Percentiles rank a stretch among this genome's conserved stretches.
phyloP scores from a whole-genome alignment of 2,329 filamentous ascomycete species.

The Botryotinia convoluta region DNA sequence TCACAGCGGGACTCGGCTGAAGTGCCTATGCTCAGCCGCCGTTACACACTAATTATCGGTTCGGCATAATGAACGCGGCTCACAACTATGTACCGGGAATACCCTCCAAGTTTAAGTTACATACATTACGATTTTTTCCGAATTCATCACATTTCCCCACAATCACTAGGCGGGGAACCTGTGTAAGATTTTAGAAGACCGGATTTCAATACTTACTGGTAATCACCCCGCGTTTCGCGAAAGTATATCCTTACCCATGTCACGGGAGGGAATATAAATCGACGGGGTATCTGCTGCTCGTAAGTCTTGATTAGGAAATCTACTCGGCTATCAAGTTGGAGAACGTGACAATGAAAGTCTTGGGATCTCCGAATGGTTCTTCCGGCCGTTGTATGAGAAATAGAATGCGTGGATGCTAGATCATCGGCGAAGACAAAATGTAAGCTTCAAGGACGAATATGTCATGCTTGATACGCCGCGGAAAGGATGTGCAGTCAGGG shows the following conservation, averaged over 20 bases:
- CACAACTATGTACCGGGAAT: slow-evolving; percentile 10
- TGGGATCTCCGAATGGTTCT: slow-evolving; percentile 10
- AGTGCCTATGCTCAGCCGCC: slow-evolving; percentile 1
- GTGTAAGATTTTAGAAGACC: background rate
- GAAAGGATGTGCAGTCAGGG: slow-evolving; percentile 8
- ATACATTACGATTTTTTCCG: background rate
- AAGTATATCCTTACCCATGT: background rate
- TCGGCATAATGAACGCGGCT: slow-evolving; percentile 7
- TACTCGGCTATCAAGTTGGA: background rate
- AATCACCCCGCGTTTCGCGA: slow-evolving; percentile 15
- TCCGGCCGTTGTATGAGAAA: slow-evolving; percentile 4
- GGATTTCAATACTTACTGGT: background rate
- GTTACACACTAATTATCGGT: slow-evolving; percentile 7
- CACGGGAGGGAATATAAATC: slow-evolving; percentile 5
- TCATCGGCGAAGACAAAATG: slow-evolving; percentile 16
- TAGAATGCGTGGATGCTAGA: background rate
- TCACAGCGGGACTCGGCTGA: background rate
- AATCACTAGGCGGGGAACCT: background rate
- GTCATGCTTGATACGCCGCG: slow-evolving; percentile 17
- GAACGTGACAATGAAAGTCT: slow-evolving; percentile 11
- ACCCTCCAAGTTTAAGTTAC: background rate
- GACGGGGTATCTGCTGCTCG: slow-evolving; percentile 16
- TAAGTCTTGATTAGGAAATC: slow-evolving; percentile 12
- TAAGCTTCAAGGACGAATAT: slow-evolving; percentile 15
- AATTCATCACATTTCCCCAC: slow-evolving; percentile 2